These are phyloP conservation scores for Monosporascus sp. DNA, from an alignment of 2,329 filamentous ascomycete genomes.

Conservation along the genomic window DNA sequence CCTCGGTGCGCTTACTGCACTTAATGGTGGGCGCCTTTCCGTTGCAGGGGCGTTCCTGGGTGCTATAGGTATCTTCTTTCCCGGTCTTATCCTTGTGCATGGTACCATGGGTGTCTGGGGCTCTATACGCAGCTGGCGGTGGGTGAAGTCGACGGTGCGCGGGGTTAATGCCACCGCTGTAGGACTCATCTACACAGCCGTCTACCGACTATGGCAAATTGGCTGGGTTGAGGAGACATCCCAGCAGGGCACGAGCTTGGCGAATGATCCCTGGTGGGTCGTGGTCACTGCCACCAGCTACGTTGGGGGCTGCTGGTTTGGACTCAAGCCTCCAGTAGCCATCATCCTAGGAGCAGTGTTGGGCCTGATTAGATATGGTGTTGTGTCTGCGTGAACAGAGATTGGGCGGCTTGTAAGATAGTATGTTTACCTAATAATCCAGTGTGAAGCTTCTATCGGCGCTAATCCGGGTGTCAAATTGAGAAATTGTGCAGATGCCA, in stretches of 20 bases:
- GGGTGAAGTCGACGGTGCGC: constrained; percentile 45
- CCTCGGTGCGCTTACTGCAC: constrained; percentile 46
- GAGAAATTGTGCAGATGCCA: too few relatives aligned
- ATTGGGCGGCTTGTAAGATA: too few relatives aligned
- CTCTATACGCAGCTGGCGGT: constrained; percentile 38
- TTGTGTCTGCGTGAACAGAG: not conserved
- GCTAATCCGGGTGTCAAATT: too few relatives aligned
- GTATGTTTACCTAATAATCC: too few relatives aligned
- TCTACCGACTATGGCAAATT: constrained; percentile 59
- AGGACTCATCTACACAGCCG: constrained; percentile 58
- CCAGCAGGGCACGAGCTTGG: constrained; percentile 47
- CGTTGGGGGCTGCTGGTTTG: constrained; percentile 29
- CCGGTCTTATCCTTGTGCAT: constrained; percentile 44
- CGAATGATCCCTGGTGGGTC: constrained; percentile 59
- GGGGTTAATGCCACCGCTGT: constrained; percentile 58
- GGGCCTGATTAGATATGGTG: constrained; percentile 22
- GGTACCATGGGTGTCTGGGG: constrained; percentile 54
- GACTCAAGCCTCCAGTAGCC: constrained; percentile 25
- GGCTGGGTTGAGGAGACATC: constrained; percentile 50
- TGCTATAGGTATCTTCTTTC: constrained; percentile 48
- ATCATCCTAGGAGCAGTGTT: constrained; percentile 30
- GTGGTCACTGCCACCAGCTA: constrained; percentile 46
- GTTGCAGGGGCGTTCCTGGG: constrained; percentile 46
- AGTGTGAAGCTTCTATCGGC: too few relatives aligned
- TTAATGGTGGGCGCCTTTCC: constrained; percentile 30